Conservation (phyloP, 768 basidiomycete genomes). For the Suillus placidus region DNA sequence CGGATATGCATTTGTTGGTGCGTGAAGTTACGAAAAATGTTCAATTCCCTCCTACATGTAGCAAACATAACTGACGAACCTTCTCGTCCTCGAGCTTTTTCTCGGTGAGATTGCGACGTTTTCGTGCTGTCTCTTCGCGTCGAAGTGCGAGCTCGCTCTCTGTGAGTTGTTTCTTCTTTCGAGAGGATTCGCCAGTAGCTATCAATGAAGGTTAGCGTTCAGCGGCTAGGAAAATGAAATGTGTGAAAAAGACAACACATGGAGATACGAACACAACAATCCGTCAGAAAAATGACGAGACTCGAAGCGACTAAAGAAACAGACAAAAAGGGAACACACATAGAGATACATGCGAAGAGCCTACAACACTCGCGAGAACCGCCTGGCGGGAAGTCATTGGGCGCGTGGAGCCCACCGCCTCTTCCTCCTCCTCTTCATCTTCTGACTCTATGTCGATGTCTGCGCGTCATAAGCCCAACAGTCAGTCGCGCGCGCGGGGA, state of each 20-base stretch:
- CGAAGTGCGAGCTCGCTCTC: conserved; percentile 74
- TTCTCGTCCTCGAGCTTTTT: conserved; percentile 88
- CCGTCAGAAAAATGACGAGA: background rate
- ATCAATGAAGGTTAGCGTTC: background rate
- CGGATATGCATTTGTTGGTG: background rate
- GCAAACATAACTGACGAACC: conserved; percentile 39
- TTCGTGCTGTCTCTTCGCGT: conserved; percentile 80
- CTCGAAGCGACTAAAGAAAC: background rate
- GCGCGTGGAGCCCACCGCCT: conserved; percentile 29
- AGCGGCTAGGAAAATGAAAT: background rate
- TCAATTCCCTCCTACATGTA: background rate
- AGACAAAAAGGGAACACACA: conserved; percentile 34
- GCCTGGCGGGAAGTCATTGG: conserved; percentile 67
- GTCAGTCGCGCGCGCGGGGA: background rate
- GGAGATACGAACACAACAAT: background rate
- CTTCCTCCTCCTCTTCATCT: conserved; percentile 46
- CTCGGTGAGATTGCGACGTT: conserved; percentile 77
- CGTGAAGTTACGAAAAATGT: background rate
- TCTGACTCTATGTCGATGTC: conserved; percentile 47
- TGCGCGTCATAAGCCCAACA: conserved; percentile 15
- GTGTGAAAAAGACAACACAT: background rate
- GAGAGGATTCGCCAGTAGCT: conserved; percentile 18
- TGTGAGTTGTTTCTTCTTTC: conserved; percentile 68
- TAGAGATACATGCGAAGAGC: conserved; percentile 68
- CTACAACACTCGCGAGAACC: conserved; percentile 69